Evolutionary conservation across 306 rosid genomes (phyloP), one percentile per base, ranked within the genome.

Genomic region (Gleditsia sinensis): DNA sequence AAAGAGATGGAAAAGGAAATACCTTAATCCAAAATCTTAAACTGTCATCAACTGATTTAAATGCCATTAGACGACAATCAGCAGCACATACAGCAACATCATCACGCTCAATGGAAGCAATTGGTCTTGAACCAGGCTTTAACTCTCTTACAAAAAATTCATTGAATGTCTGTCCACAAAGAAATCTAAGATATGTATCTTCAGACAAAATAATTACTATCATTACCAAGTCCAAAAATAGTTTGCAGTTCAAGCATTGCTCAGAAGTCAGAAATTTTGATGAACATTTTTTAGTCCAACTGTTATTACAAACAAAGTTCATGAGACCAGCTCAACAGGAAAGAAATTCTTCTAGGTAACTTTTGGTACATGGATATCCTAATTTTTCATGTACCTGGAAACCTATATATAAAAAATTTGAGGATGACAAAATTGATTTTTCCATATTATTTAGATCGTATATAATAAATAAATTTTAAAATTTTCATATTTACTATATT

Each of bases 21-120:
- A 94, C 98, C 98, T 94, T 94, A n/a, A 94, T 87, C 97, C 98
- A 94, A 81, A 91, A 88, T 82, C 98, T 86, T 75, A 75, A 74
- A 83, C 96, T 78, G 34, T 91, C 97, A 72, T 88, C 91, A 76
- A 82, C 75, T 56, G 97, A 81, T 69, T 82, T 85, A 78, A 94
- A 94, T 45, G 98, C 97, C 79, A 71, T 91, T 32, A 94, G 85
- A 80, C 98, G 97, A 81, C 97, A 75, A 84, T 94, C 98, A 69
- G 97, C 97, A 51, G 90, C 97, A 78, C 94, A 90, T 51, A 88
- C 86, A 42, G 97, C 98, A 77, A 91, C 70, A 58, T 87, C 91
- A 82, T 89, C 93, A 20, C 85, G 76, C 39, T 90, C 96, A 74
- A 75, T 53, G 60, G 65, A 83, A 55, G 83, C 83, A 83, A 88